A percentile compares a stretch with the other conserved stretches of the same genome.
phyloP scores from a whole-genome alignment of 306 rosid species.

The Dryas octopetala region DNA sequence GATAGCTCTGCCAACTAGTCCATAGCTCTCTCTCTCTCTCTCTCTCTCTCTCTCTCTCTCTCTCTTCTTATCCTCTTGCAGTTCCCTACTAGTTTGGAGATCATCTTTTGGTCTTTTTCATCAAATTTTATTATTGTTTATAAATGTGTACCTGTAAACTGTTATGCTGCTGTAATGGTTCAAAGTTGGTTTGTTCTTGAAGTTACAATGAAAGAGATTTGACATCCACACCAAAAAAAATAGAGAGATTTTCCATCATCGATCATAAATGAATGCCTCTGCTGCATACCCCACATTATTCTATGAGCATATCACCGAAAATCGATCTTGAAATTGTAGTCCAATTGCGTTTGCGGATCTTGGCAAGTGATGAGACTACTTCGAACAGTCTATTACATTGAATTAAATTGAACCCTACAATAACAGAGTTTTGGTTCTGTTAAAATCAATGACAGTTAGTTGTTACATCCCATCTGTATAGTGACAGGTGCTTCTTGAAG shows the following conservation, averaged over 20 bases:
- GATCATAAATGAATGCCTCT: background rate
- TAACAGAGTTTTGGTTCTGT: too few species aligned
- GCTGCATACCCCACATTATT: background rate
- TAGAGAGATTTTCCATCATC: background rate
- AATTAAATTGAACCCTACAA: too few species aligned
- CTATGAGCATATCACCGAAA: background rate
- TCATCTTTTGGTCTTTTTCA: background rate
- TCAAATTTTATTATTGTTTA: background rate
- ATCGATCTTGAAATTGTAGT: background rate
- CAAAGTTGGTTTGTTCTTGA: background rate
- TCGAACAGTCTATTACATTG: too few species aligned
- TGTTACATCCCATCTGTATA: too few species aligned
- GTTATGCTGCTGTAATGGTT: background rate
- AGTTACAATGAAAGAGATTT: background rate
- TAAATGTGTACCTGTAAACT: background rate
- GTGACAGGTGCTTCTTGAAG: too few species aligned
- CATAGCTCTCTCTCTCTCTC: slow-evolving; percentile 21
- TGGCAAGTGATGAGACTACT: too few species aligned
- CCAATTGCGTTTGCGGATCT: too few species aligned
- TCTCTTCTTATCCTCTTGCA: background rate
- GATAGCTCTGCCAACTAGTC: slow-evolving; percentile 24
- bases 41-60: slow-evolving; percentile 32
- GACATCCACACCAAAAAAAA: too few species aligned
- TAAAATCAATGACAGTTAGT: too few species aligned
- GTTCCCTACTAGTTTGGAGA: slow-evolving; percentile 9